Conservation (phyloP, 1,284 basidiomycete genomes). For the Neonothopanus nambi region DNA sequence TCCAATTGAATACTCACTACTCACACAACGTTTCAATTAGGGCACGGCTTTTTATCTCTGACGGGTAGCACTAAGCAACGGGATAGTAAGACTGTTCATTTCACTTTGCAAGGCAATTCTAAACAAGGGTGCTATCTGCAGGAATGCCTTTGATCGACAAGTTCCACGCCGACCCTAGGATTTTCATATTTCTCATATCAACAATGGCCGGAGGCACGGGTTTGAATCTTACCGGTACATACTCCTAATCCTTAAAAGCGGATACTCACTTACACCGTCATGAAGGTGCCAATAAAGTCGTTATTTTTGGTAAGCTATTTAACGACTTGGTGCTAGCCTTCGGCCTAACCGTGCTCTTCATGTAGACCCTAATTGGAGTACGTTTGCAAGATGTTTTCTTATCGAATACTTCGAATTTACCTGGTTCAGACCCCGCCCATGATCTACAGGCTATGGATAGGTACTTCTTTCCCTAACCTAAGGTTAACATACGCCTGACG, state of each 20-base stretch:
- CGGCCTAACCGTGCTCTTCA: slow-evolving; percentile 7
- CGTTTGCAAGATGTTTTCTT: slow-evolving; percentile 26
- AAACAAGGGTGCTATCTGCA: slow-evolving; percentile 28
- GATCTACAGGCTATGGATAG: slow-evolving; percentile 89
- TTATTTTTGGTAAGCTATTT: slow-evolving; percentile 71
- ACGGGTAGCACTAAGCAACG: slow-evolving; percentile 70
- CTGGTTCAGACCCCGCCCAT: slow-evolving; percentile 71
- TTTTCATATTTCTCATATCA: slow-evolving; percentile 80
- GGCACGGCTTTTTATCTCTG: slow-evolving; percentile 66
- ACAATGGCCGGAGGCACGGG: slow-evolving; percentile 79
- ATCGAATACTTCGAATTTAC: neutral
- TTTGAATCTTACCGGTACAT: slow-evolving; percentile 61
- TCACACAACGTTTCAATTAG: slow-evolving; percentile 34
- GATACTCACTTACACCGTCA: slow-evolving; percentile 1
- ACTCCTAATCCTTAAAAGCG: neutral
- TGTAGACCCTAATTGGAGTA: slow-evolving; percentile 87
- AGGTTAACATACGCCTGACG: neutral
- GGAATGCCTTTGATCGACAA: slow-evolving; percentile 82
- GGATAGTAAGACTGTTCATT: slow-evolving; percentile 50
- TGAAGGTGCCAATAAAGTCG: slow-evolving; percentile 78
- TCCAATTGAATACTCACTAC: neutral
- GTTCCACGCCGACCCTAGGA: slow-evolving; percentile 73
- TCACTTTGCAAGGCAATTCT: neutral
- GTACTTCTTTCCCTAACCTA: slow-evolving; percentile 19
- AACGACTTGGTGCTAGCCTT: neutral